Conservation (phyloP, 257 asterid species). For the Gentiana dahurica region DNA sequence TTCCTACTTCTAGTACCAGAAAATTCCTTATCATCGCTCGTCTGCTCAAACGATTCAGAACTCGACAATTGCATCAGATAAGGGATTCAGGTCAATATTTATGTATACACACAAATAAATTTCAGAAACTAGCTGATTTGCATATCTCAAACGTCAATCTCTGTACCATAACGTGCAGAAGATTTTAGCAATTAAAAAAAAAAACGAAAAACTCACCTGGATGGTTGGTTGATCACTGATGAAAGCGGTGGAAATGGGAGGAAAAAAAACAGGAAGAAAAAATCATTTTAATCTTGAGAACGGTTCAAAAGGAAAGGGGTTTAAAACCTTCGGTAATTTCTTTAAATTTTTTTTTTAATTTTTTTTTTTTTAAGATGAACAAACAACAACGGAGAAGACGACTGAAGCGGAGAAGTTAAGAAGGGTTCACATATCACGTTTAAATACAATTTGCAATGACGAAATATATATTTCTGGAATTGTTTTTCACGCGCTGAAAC, state of each 20-base stretch:
- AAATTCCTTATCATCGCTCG: conserved; percentile 41
- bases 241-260: conserved; percentile 8
- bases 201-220: conserved; percentile 35
- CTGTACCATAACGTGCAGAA: conserved; percentile 12
- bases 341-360: conserved; percentile 1
- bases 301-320: neutral
- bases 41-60: conserved; percentile 38
- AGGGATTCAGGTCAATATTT: conserved; percentile 13
- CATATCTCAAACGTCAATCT: neutral
- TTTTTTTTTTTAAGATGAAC: conserved; percentile 4
- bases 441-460: conserved; percentile 6
- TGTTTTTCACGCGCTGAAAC: conserved; percentile 14
- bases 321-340: conserved; percentile 1
- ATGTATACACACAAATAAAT: neutral
- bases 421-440: conserved; percentile 21
- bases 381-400: conserved; percentile 10
- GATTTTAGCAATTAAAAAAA: conserved; percentile 13
- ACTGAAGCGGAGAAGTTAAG: conserved; percentile 53
- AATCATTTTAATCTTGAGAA: conserved; percentile 17
- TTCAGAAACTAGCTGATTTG: neutral
- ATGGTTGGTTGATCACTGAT: conserved; percentile 33
- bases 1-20: conserved; percentile 55
- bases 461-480: conserved; percentile 9
- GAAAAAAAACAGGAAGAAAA: conserved; percentile 24
- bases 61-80: conserved; percentile 69